Evolutionary conservation across 1,139 yeast species (phyloP), one percentile per base, ranked within the genome.

Genomic region (Eremothecium sinecaudum): DNA sequence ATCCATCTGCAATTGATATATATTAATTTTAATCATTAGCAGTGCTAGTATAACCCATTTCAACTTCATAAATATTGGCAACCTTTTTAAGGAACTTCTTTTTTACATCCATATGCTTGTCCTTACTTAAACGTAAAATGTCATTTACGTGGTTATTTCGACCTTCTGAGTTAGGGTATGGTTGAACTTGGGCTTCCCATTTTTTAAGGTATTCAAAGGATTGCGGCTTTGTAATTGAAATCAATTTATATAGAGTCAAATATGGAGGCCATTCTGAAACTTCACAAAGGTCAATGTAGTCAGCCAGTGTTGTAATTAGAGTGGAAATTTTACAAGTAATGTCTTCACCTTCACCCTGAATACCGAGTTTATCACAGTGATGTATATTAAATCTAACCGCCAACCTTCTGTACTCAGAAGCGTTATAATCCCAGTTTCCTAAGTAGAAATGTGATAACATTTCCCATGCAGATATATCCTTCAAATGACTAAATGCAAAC

Each of bases 381-480:
- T n/a, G n/a, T 13, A 24, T 12, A 14, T 14, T 14, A 13, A 24
- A 6, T 4, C 28, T 3, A 12, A 10, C n/a, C 14, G 15, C 28
- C 10, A 24, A 3, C 13, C 43, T 31, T 5, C 32, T 24, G 17
- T 27, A 27, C 3, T 27, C 30, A 5, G 11, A n/a, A 4, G 21
- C 17, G 30, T 16, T 27, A 14, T 27, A 27, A 4, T 16, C 30
- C 11, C 30, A 19, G 9, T 11, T 11, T 16, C 10, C 11, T 10
- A n/a, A 10, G 21, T 27, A 7, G 14, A 27, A 9, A 16, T 27
- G 21, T 3, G 30, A 15, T 4, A 27, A 14, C 25, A 45, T 43
- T 34, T 29, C 39, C 76, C 76, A 71, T 4, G 67, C 59, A 0
- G 75, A 66, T 4, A 60, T 51, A 40, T 71, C 75, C 8, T 56